Base-by-base conservation (phyloP, 352 stramenopile genomes). In the Pythium dissotocum region DNA sequence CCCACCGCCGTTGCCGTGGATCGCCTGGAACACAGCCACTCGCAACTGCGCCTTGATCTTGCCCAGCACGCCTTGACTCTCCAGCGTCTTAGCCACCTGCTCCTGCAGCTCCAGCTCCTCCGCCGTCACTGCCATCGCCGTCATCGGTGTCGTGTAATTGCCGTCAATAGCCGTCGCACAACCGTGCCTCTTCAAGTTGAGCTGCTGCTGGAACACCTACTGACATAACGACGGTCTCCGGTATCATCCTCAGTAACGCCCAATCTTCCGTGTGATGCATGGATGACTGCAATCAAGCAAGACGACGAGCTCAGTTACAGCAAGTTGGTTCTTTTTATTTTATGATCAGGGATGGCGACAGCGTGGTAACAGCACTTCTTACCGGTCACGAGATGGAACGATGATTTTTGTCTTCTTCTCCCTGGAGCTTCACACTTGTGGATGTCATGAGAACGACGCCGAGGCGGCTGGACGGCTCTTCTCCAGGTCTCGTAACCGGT, bases 41-140 rank as follows among this genome's bases (percentile, higher is more conserved):
- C 86, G 80, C 38, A 94, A 70, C 63, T 95, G 78, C 2, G 87
- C 88, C 79, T 92, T 93, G 62, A 96, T 73, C 63, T 89, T 89
- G 42, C 67, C 73, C 24, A 95, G 61, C 14, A 94, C 77, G n/a
- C 88, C 86, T 61, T 90, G 79, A 21, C 42, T 77, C 62, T 78
- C 74, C 6, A 93, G 74, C 42, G 76, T 61, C 56, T 83, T 78
- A 1, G 79, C 80, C 24, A 94, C 77, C 30, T 87, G 77, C 9
- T 87, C 67, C 70, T 91, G 91, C 18, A 95, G 71, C 56, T 73
- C 81, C 44, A 86, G 51, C 70, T 92, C 78, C 24, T 91, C 85
- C 6, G 65, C 63, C 9, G 76, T 87, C 13, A 71, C 64, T 33
- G 77, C 63, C 57, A 77, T 57, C 8, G 73, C 65, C 52, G 73